Evolutionary conservation across 768 basidiomycete genomes (phyloP), one percentile per base, ranked within the genome.

Genomic region (Rhodotorula paludigena): DNA sequence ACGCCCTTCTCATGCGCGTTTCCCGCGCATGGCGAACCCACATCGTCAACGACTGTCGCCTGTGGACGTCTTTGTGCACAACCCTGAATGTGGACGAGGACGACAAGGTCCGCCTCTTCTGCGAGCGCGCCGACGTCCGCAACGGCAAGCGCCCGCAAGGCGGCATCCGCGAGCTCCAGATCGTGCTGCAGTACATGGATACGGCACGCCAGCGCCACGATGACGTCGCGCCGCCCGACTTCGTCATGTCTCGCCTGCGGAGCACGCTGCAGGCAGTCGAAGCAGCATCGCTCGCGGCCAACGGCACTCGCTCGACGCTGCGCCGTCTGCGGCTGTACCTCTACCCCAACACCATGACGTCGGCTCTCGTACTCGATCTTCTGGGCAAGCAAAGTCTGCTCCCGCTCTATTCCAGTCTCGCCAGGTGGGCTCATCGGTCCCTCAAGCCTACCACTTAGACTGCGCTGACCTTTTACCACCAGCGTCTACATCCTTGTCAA

Each of bases 31-130:
- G 71, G 71, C 12, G 33, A 28, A 1, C 30, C 9, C 59, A 52
- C 52, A 38, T 72, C 71, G 39, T 32, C 32, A 38, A n/a, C 41
- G 66, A 72, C 32, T 57, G 56, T 2, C 54, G 44, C 12, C 63
- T 72, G n/a, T 72, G 71, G 71, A 23, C 49, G 5, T 36, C 41
- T 3, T 32, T 61, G 48, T 8, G 12, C 23, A 12, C 33, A 21
- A 3, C 5, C 30, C 65, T 60, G 33, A 23, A 44, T 14, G 5
- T 2, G 42, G 42, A 54, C 36, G 47, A 55, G n/a, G 12, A 39
- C 25, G 20, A 30, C 10, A 23, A 32, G 23, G 25, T 23, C 39
- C 41, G 25, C 41, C 8, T 28, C 28, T 11, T 33, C 15, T 62
- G 61, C 53, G 9, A 4, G 25, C 45, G 44, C 30, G 28, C 64